These are phyloP conservation scores for Aschersonia sp. DNA, from an alignment of 2,329 filamentous ascomycete genomes.

Conservation along the genomic window DNA sequence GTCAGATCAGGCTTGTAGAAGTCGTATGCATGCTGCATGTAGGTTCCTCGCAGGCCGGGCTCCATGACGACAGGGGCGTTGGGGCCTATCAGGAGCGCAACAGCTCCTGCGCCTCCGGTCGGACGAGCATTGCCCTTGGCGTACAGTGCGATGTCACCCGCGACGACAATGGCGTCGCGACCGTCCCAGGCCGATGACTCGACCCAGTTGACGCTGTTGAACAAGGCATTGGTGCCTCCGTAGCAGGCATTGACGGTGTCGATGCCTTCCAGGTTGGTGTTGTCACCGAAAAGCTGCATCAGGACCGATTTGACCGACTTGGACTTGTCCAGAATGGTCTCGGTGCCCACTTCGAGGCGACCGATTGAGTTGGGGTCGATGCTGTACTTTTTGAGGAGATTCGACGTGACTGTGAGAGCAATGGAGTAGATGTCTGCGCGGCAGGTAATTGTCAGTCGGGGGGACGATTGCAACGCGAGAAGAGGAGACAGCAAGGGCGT, in stretches of 20 bases:
- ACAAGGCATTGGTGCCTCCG: conserved; percentile 70
- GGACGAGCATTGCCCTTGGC: conserved; percentile 72
- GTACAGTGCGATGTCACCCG: conserved; percentile 74
- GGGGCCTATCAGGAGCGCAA: conserved; percentile 67
- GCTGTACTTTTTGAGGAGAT: conserved; percentile 69
- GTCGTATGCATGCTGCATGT: conserved; percentile 76
- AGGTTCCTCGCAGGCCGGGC: conserved; percentile 64
- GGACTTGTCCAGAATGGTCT: conserved; percentile 79
- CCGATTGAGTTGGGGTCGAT: conserved; percentile 67
- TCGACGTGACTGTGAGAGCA: conserved; percentile 62
- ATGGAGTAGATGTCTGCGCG: conserved; percentile 72
- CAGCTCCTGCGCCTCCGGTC: conserved; percentile 65
- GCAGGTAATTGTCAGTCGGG: not conserved
- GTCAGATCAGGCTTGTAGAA: conserved; percentile 85
- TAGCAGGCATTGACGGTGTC: conserved; percentile 81
- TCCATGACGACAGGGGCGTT: conserved; percentile 65
- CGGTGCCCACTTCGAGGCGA: conserved; percentile 72
- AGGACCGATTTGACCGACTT: conserved; percentile 82
- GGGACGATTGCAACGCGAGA: not conserved
- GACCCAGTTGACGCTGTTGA: conserved; percentile 76
- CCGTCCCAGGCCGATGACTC: conserved; percentile 82
- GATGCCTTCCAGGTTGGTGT: conserved; percentile 72
- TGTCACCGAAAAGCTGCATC: conserved; percentile 76
- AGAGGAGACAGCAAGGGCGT: conserved; percentile 1
- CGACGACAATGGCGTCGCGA: conserved; percentile 64